Evolutionary conservation across 441 rosid species (phyloP).

Genomic region (Gossypium davidsonii): DNA sequence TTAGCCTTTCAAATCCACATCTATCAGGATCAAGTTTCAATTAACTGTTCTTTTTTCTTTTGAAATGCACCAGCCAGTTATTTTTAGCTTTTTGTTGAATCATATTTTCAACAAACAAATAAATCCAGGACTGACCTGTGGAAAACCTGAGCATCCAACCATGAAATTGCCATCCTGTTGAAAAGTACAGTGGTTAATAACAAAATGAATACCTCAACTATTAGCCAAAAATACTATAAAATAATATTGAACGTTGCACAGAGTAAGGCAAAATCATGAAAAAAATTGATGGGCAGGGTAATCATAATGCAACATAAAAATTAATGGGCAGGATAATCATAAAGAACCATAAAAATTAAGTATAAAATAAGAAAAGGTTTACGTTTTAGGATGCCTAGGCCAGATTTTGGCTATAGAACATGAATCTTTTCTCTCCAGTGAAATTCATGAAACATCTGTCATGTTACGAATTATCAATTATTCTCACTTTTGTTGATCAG

Average conservation of each 20-base stretch:
- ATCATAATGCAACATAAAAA: not conserved
- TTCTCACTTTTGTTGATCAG: not conserved
- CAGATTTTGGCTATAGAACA: not conserved
- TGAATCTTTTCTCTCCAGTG: slow-evolving; percentile 6
- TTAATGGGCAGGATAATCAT: not conserved
- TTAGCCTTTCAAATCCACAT: not conserved
- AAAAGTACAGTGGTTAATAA: slow-evolving; percentile 16
- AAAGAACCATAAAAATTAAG: not conserved
- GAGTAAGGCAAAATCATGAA: not conserved
- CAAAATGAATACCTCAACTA: slow-evolving; percentile 4
- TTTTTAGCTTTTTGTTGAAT: not conserved
- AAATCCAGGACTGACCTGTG: slow-evolving; percentile 54
- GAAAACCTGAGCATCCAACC: slow-evolving; percentile 91
- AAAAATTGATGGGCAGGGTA: not conserved
- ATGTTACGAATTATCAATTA: not conserved
- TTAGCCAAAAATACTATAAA: not conserved
- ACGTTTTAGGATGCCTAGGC: not conserved
- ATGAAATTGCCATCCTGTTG: slow-evolving; percentile 84
- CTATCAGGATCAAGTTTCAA: not conserved
- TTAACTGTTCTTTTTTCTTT: not conserved
- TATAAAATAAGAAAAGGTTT: not conserved
- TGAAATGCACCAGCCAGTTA: not conserved
- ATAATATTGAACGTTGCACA: not conserved
- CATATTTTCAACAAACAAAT: not conserved
- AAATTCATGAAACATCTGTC: not conserved